Evolutionary conservation across 1,284 basidiomycete species (phyloP), one percentile per base, ranked within the genome.

Genomic region (Neotropicomus parvogracilis): DNA sequence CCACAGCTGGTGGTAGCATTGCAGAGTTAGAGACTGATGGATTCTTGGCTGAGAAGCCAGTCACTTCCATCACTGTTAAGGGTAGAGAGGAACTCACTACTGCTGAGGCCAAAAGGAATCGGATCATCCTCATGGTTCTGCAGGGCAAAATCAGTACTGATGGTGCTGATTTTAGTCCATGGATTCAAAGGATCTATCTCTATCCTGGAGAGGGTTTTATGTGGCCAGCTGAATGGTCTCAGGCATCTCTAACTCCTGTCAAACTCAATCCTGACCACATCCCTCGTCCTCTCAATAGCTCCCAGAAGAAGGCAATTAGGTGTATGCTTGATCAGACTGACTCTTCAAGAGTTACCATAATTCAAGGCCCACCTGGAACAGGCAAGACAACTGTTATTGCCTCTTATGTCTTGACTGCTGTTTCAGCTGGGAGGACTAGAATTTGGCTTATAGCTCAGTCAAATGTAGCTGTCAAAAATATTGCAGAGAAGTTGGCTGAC

Each of bases 391-490:
- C 65, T 41, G 75, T 78, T 5, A 80, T 80, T 59, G 74, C 77
- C 7, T 71, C 74, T 10, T 75, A 61, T 67, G 73, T 76, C 0
- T 43, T 59, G 4, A 57, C 65, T 46, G 69, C 69, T 45, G 57
- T 66, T 5, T 54, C 37, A 24, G 54, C 54, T 48, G 56, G 60
- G 3, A 60, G 44, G 21, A 43, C 56, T 46, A 60, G 65, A 0
- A 70, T 77, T n/a, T 81, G 77, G 75, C 70, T 80, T 11, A 54
- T 75, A 47, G 77, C 78, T 7, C 77, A 81, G 53, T 77, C 74
- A 2, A 80, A 81, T 61, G 50, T 67, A 40, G 70, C 78, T 31
- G 79, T 80, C 39, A 80, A 78, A 63, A 80, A 80, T 45, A 79
- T 79, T 58, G 77, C 78, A 27, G 75, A 80, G 48, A 80, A 77